Conservation (phyloP, 768 basidiomycete genomes). For the Leccinum boreale region DNA sequence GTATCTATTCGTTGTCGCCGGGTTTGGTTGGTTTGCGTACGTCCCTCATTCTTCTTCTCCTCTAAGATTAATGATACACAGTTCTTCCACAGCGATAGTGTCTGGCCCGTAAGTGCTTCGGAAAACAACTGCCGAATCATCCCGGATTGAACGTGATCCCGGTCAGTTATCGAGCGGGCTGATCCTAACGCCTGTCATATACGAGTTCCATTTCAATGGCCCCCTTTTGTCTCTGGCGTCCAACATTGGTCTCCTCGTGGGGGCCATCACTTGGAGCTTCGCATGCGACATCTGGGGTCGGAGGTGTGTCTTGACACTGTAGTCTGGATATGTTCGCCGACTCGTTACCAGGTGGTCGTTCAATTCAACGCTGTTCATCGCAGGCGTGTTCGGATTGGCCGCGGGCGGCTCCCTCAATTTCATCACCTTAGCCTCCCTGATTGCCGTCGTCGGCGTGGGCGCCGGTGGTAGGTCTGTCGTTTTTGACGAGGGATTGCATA, state of each 20-base stretch:
- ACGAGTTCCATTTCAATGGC: conserved; percentile 46
- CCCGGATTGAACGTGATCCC: not conserved
- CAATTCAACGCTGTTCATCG: conserved; percentile 53
- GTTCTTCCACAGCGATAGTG: conserved; percentile 28
- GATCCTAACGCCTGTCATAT: conserved; percentile 44
- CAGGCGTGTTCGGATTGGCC: conserved; percentile 50
- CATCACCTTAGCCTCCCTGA: conserved; percentile 44
- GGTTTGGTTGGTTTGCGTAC: conserved; percentile 43
- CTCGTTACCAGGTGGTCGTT: conserved; percentile 41
- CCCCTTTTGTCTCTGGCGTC: conserved; percentile 50
- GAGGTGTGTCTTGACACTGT: conserved; percentile 26
- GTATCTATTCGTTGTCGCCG: conserved; percentile 37
- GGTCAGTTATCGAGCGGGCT: conserved; percentile 40
- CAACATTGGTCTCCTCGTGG: conserved; percentile 52
- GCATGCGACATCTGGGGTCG: conserved; percentile 53
- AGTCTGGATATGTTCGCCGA: not conserved
- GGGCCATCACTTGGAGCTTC: conserved; percentile 47
- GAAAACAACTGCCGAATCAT: not conserved
- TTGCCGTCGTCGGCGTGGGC: conserved; percentile 45
- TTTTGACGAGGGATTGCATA: not conserved
- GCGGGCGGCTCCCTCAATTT: conserved; percentile 48
- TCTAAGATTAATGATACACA: too few relatives aligned
- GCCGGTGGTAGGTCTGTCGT: conserved; percentile 39
- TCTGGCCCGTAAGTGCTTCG: conserved; percentile 35
- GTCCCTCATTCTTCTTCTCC: conserved; percentile 7